Evolutionary conservation across 2,329 filamentous ascomycete species (phyloP).

Genomic region (Decorospora gaudefroyi): DNA sequence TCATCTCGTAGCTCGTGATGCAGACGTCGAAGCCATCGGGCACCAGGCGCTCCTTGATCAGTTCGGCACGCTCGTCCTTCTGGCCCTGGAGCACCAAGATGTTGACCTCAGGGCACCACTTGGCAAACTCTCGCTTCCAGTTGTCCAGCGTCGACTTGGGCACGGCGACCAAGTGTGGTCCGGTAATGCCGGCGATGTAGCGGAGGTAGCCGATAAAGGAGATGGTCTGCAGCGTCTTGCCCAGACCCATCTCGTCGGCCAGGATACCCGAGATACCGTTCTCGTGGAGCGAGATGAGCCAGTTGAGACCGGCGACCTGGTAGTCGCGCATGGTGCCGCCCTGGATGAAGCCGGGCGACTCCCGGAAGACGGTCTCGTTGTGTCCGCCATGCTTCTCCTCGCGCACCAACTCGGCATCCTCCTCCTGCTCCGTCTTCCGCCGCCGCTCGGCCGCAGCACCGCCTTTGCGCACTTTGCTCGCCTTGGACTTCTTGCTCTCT

Average conservation of each 20-base stretch:
- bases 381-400: constrained; percentile 88
- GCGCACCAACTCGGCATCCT: constrained; percentile 84
- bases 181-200: constrained; percentile 85
- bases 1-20: constrained; percentile 99
- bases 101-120: constrained; percentile 94
- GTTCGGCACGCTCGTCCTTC: constrained; percentile 85
- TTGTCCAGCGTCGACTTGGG: constrained; percentile 98
- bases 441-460: constrained; percentile 78
- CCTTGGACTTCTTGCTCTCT: constrained; percentile 70
- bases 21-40: constrained; percentile 97
- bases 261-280: constrained; percentile 98
- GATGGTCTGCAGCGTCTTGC: constrained; percentile 97
- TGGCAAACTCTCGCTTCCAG: constrained; percentile 93
- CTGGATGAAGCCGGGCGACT: constrained; percentile 87
- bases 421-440: constrained; percentile 93
- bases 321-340: constrained; percentile 92
- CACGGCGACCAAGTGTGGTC: constrained; percentile 88
- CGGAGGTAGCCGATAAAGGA: constrained; percentile 93
- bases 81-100: constrained; percentile 91
- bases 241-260: constrained; percentile 97
- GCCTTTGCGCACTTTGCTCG: constrained; percentile 76
- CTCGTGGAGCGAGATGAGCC: constrained; percentile 96
- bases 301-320: constrained; percentile 92
- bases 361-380: constrained; percentile 81
- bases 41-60: constrained; percentile 90